Conservation (phyloP, 176 grass and related monocot genomes). For the Alloteropsis semialata region DNA sequence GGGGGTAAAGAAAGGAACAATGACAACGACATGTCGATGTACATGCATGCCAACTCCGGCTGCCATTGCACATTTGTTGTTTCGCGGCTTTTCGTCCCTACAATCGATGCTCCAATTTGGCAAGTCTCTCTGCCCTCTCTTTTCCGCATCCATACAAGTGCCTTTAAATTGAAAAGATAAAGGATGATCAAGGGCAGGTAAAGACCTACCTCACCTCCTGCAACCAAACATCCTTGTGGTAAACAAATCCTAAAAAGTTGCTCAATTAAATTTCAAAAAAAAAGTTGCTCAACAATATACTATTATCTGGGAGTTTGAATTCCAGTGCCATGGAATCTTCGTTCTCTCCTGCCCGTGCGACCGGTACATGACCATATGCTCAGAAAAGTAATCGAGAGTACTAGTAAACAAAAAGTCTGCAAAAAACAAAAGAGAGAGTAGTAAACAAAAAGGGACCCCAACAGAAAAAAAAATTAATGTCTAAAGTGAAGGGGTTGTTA, state of each 20-base stretch:
- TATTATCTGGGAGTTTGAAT: background rate
- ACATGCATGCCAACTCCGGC: conserved; percentile 16
- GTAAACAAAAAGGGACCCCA: background rate
- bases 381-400: background rate
- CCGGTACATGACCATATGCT: background rate
- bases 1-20: too few relatives aligned
- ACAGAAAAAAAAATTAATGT: background rate
- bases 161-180: background rate
- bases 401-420: background rate
- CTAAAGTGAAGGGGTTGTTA: background rate
- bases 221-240: background rate
- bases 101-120: background rate
- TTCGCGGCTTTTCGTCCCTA: conserved; percentile 27
- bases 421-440: too few relatives aligned
- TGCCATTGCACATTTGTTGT: background rate
- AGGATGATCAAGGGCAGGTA: background rate
- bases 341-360: background rate
- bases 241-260: background rate
- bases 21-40: background rate
- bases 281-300: background rate
- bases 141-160: background rate
- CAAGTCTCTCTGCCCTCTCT: background rate
- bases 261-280: too few relatives aligned
- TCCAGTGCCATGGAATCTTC: conserved; percentile 26
- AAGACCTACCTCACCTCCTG: background rate